Evolutionary conservation across 2,329 filamentous ascomycete genomes (phyloP).

Genomic region (Neopestalotiopsis sp.): DNA sequence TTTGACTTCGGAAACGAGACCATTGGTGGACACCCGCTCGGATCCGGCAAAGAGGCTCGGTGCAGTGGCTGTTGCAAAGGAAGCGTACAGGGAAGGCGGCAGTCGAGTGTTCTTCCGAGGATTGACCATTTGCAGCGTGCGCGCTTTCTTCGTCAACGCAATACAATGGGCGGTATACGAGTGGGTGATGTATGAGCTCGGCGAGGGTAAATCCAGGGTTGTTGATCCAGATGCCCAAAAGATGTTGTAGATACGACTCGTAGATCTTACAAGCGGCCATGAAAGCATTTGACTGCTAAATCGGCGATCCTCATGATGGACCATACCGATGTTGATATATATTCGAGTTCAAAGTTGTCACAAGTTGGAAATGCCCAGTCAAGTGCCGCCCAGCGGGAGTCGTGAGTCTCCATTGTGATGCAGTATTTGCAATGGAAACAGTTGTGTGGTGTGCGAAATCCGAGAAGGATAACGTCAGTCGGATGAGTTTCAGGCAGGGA

Average conservation of each 20-base stretch:
- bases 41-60: slow-evolving; percentile 43
- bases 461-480: background rate
- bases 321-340: background rate
- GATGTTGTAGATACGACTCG: background rate
- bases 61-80: slow-evolving; percentile 67
- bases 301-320: background rate
- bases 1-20: slow-evolving; percentile 31
- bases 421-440: background rate
- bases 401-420: background rate
- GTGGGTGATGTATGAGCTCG: slow-evolving; percentile 75
- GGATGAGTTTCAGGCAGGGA: background rate
- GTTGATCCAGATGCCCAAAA: background rate
- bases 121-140: slow-evolving; percentile 78
- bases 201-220: slow-evolving; percentile 36
- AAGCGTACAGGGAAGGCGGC: slow-evolving; percentile 71
- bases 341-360: background rate
- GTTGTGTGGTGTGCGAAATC: background rate
- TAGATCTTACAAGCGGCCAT: background rate
- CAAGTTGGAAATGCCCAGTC: background rate
- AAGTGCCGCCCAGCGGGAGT: background rate
- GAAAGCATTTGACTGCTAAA: background rate
- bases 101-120: slow-evolving; percentile 72
- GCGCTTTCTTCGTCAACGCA: slow-evolving; percentile 92
- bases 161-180: slow-evolving; percentile 94
- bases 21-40: slow-evolving; percentile 38